Conservation (phyloP, 805 yeast species). For the Kuraishia piskuri region DNA sequence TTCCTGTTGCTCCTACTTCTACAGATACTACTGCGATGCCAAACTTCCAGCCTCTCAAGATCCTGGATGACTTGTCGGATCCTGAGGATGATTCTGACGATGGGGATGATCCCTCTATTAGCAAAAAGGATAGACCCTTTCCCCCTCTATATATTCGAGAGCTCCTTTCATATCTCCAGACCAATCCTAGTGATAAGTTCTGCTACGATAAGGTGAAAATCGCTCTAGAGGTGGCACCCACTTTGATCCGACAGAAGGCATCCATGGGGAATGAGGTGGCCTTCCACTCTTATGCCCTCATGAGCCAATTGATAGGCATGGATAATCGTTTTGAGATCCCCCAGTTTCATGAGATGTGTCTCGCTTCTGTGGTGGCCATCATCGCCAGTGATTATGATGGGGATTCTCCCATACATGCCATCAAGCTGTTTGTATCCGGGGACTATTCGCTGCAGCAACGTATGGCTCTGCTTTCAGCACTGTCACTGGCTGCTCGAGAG, state of each 20-base stretch:
- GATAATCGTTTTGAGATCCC: slow-evolving; percentile 47
- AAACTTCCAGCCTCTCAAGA: background rate
- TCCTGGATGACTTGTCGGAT: slow-evolving; percentile 15
- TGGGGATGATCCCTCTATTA: slow-evolving; percentile 34
- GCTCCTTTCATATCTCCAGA: slow-evolving; percentile 45
- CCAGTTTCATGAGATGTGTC: slow-evolving; percentile 54
- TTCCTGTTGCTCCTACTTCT: background rate
- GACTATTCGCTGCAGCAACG: slow-evolving; percentile 82
- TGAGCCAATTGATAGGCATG: slow-evolving; percentile 42
- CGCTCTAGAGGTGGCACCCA: slow-evolving; percentile 46
- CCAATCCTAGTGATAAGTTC: slow-evolving; percentile 31
- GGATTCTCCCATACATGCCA: slow-evolving; percentile 32
- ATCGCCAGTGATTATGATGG: slow-evolving; percentile 37
- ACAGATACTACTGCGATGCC: background rate
- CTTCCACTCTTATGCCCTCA: slow-evolving; percentile 46
- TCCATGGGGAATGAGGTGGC: slow-evolving; percentile 51
- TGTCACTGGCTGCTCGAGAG: slow-evolving; percentile 69
- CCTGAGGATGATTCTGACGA: slow-evolving; percentile 41
- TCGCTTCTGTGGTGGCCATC: slow-evolving; percentile 59
- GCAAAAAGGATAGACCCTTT: slow-evolving; percentile 24
- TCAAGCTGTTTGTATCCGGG: slow-evolving; percentile 46
- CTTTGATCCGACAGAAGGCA: slow-evolving; percentile 58
- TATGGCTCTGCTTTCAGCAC: slow-evolving; percentile 54
- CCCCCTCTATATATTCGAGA: slow-evolving; percentile 70
- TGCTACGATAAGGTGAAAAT: slow-evolving; percentile 39